Evolutionary conservation across 2,329 filamentous ascomycete species (phyloP).

Genomic region (Phialophora verrucosa): DNA sequence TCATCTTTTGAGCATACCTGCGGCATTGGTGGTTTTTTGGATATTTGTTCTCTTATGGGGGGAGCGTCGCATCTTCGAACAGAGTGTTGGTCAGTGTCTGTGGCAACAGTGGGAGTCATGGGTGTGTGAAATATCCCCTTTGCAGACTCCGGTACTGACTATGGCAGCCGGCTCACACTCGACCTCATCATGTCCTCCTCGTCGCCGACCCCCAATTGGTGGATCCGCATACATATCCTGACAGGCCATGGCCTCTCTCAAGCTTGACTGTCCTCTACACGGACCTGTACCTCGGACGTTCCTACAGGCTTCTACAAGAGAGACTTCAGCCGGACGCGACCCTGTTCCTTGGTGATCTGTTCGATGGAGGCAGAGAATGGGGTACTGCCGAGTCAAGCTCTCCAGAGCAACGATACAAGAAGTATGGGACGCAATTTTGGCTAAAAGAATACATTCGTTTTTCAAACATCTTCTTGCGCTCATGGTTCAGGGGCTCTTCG

Average conservation of each 20-base stretch:
- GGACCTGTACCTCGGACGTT: conserved; percentile 85
- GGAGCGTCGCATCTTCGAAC: conserved; percentile 77
- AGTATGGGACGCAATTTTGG: conserved; percentile 85
- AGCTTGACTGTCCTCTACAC: conserved; percentile 73
- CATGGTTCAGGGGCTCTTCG: conserved; percentile 65
- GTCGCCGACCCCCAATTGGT: conserved; percentile 91
- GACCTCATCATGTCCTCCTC: conserved; percentile 82
- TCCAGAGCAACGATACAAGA: conserved; percentile 71
- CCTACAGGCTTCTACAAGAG: conserved; percentile 78
- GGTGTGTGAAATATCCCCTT: conserved; percentile 58
- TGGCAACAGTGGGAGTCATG: conserved; percentile 94
- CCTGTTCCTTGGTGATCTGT: conserved; percentile 90
- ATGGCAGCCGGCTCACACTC: conserved; percentile 72
- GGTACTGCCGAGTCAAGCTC: conserved; percentile 67
- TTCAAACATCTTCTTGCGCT: conserved; percentile 78
- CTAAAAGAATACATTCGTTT: conserved; percentile 84
- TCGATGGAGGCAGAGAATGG: conserved; percentile 97
- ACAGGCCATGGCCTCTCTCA: conserved; percentile 75
- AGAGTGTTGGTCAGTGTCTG: conserved; percentile 71
- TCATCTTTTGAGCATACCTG: conserved; percentile 28
- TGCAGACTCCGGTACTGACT: conserved; percentile 2
- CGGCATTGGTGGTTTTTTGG: conserved; percentile 73
- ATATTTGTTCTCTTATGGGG: conserved; percentile 79
- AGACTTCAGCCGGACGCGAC: conserved; percentile 82
- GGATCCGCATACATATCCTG: conserved; percentile 93